Percentiles rank a stretch among this genome's conserved stretches.
These are phyloP conservation scores for Spergularia bocconei DNA, from an alignment of 148 eudicot species.

Conservation along the genomic window DNA sequence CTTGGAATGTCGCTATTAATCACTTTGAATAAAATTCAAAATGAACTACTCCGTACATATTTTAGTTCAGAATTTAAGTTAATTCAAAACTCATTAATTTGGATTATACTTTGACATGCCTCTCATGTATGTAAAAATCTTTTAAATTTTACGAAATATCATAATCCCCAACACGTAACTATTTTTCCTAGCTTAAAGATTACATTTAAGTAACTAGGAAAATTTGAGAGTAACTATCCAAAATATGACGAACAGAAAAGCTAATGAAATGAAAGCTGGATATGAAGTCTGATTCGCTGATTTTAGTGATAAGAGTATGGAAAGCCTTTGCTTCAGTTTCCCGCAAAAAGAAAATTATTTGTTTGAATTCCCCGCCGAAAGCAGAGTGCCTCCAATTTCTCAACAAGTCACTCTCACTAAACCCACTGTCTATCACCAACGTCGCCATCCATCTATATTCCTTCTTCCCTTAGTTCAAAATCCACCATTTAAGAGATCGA, in stretches of 20 bases:
- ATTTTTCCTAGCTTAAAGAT: too few species aligned
- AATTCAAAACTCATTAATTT: too few species aligned
- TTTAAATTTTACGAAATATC: too few species aligned
- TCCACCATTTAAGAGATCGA: neutral
- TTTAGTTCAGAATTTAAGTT: too few species aligned
- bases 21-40: too few species aligned
- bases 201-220: too few species aligned
- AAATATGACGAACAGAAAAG: conserved; percentile 1
- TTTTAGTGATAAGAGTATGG: neutral
- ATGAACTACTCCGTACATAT: too few species aligned
- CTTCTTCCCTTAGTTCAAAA: neutral
- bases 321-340: conserved; percentile 23
- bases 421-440: conserved; percentile 7
- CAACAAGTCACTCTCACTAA: conserved; percentile 1
- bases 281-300: neutral
- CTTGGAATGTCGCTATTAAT: neutral
- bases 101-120: too few species aligned
- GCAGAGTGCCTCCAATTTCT: conserved; percentile 1
- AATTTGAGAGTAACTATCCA: too few species aligned
- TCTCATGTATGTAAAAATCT: too few species aligned
- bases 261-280: conserved; percentile 1
- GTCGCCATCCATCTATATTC: conserved; percentile 9
- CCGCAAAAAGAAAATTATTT: conserved; percentile 23
- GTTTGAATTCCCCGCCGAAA: conserved; percentile 38
- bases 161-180: too few species aligned